Percentiles rank a stretch among this genome's conserved stretches.
phyloP scores from a whole-genome alignment of 176 grass and related monocot genomes.

The Saccharum officinarum region DNA sequence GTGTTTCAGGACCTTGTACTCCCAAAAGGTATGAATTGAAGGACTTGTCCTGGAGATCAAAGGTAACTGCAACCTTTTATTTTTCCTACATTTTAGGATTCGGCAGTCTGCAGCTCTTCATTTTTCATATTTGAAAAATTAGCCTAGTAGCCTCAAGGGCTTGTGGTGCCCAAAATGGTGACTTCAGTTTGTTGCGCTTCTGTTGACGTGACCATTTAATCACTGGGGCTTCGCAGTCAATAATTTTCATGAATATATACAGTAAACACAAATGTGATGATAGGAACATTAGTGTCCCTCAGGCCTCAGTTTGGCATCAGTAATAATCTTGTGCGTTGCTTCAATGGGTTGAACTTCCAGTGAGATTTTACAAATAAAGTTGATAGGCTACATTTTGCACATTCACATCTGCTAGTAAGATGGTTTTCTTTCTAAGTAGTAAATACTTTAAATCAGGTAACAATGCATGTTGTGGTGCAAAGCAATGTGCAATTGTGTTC shows the following conservation, averaged over 20 bases:
- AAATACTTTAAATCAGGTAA: not conserved
- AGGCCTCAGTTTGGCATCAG: not conserved
- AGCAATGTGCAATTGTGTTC: no score
- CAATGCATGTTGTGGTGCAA: not conserved
- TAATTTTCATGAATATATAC: not conserved
- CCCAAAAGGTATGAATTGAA: constrained; percentile 25
- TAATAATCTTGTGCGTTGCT: not conserved
- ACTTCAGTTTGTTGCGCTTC: not conserved
- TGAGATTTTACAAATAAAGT: not conserved
- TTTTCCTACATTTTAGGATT: not conserved
- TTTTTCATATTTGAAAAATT: not conserved
- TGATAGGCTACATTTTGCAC: not conserved
- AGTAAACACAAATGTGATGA: no score
- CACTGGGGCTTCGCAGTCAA: not conserved
- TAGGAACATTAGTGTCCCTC: not conserved
- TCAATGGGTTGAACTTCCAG: not conserved
- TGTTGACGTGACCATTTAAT: not conserved
- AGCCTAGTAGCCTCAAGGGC: not conserved
- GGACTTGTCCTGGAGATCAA: constrained; percentile 12
- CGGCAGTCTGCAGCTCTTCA: not conserved
- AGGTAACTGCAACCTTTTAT: constrained; percentile 2
- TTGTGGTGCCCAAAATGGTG: not conserved
- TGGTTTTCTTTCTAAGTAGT: not conserved
- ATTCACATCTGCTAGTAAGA: not conserved
- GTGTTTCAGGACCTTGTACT: constrained; percentile 28